A percentile compares a stretch with the other conserved stretches of the same genome.
Evolutionary conservation across 164 flowering plant genomes (phyloP).

Genomic region (Malania oleifera): DNA sequence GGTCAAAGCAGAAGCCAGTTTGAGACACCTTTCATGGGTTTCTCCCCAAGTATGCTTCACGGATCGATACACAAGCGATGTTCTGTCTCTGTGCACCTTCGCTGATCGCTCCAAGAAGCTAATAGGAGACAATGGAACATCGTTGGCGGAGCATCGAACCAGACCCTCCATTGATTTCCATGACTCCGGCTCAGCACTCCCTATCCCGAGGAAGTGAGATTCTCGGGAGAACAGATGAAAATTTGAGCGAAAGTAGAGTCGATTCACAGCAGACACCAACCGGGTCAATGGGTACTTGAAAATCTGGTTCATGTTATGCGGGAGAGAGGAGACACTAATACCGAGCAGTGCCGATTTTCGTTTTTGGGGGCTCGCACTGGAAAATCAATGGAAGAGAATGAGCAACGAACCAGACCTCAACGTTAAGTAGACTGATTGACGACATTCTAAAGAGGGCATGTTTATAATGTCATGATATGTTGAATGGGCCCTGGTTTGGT

Average conservation of each 20-base stretch:
- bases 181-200: conserved; percentile 13
- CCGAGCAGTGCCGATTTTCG: too few relatives aligned
- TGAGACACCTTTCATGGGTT: conserved; percentile 35
- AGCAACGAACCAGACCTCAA: too few relatives aligned
- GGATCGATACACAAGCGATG: conserved; percentile 39
- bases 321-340: not conserved
- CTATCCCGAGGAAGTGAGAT: not conserved
- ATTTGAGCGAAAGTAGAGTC: not conserved
- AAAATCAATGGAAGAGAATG: too few relatives aligned
- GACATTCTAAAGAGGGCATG: too few relatives aligned
- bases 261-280: not conserved
- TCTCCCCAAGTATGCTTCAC: conserved; percentile 33
- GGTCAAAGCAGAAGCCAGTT: conserved; percentile 45
- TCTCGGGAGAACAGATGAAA: not conserved
- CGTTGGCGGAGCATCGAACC: conserved; percentile 39
- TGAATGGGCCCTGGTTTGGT: too few relatives aligned
- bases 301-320: not conserved
- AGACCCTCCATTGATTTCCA: conserved; percentile 45
- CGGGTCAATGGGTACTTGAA: not conserved
- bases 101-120: conserved; percentile 56
- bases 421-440: too few relatives aligned
- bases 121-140: conserved; percentile 47
- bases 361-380: too few relatives aligned
- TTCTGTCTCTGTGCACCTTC: conserved; percentile 31
- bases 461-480: too few relatives aligned